Evolutionary conservation across 495 filamentous ascomycete species (phyloP).

Genomic region (Jackrogersella minutella): DNA sequence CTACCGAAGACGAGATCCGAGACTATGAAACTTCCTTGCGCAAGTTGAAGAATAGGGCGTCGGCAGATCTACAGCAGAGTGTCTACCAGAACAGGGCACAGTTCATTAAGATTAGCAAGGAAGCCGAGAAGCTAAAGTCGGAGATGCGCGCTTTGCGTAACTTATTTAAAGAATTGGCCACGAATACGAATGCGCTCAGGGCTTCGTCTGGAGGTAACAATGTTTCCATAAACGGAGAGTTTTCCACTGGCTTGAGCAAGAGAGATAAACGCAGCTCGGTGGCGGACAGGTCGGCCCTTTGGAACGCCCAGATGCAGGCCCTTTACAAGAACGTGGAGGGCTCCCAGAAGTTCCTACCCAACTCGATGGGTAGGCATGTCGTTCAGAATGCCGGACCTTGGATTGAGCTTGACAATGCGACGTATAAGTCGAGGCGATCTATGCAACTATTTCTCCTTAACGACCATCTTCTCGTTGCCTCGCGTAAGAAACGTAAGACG

Average conservation of each 20-base stretch:
- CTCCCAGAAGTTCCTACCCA: slow-evolving; percentile 94
- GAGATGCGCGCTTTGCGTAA: slow-evolving; percentile 92
- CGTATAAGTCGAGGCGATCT: slow-evolving; percentile 85
- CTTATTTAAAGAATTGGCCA: slow-evolving; percentile 86
- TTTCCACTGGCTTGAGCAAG: slow-evolving; percentile 64
- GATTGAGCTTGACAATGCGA: slow-evolving; percentile 96
- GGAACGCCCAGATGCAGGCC: slow-evolving; percentile 86
- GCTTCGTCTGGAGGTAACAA: slow-evolving; percentile 65
- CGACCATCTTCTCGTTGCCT: slow-evolving; percentile 90
- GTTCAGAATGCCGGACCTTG: slow-evolving; percentile 87
- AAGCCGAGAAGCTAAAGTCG: slow-evolving; percentile 95
- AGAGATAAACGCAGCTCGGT: slow-evolving; percentile 80
- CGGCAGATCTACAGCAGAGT: slow-evolving; percentile 91
- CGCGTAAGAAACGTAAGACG: slow-evolving; percentile 85
- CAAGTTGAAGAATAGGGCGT: slow-evolving; percentile 82
- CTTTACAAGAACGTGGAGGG: slow-evolving; percentile 96
- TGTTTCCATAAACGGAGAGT: slow-evolving; percentile 44
- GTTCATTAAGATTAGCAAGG: slow-evolving; percentile 99
- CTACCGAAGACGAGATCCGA: slow-evolving; percentile 91
- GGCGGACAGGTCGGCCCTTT: slow-evolving; percentile 93
- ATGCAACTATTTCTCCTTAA: slow-evolving; percentile 93
- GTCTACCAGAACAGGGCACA: slow-evolving; percentile 98
- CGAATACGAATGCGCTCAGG: slow-evolving; percentile 74
- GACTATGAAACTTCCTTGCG: slow-evolving; percentile 79
- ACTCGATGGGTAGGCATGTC: slow-evolving; percentile 88